Percentiles rank a stretch among this genome's conserved stretches.
Evolutionary conservation across 768 basidiomycete species (phyloP).

Genomic region (Tylopilus vinaceipallidus): DNA sequence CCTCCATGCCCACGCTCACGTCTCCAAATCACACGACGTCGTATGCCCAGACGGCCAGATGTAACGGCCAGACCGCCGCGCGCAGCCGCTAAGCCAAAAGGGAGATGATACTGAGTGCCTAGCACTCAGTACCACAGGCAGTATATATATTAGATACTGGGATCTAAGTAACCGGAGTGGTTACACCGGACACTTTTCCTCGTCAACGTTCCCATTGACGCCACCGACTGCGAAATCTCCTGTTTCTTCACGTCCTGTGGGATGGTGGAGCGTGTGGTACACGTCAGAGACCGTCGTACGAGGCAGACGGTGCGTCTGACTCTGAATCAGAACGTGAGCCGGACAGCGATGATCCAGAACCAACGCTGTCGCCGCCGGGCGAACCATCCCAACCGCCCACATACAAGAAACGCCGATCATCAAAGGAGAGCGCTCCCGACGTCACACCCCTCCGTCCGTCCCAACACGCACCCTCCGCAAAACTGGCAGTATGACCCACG

Average conservation of each 20-base stretch:
- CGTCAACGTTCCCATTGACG: slow-evolving; percentile 86
- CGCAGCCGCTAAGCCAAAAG: too few relatives aligned
- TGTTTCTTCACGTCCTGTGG: slow-evolving; percentile 77
- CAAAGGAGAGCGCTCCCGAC: slow-evolving; percentile 40
- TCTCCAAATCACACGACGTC: slow-evolving; percentile 40
- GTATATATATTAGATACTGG: too few relatives aligned
- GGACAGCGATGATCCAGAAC: background rate
- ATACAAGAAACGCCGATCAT: slow-evolving; percentile 32
- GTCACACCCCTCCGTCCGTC: slow-evolving; percentile 53
- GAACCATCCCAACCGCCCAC: slow-evolving; percentile 17
- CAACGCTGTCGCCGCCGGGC: background rate
- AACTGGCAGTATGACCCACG: slow-evolving; percentile 68
- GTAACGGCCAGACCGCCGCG: too few relatives aligned
- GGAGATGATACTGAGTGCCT: too few relatives aligned
- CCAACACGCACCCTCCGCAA: slow-evolving; percentile 55
- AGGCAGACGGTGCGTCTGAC: too few relatives aligned
- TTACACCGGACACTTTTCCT: slow-evolving; percentile 88
- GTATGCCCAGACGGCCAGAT: slow-evolving; percentile 46
- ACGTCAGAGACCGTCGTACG: slow-evolving; percentile 45
- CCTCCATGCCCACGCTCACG: slow-evolving; percentile 74
- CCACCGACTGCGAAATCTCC: slow-evolving; percentile 76
- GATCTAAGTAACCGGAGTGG: too few relatives aligned
- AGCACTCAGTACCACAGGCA: too few relatives aligned
- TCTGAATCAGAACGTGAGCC: too few relatives aligned
- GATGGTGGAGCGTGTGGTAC: slow-evolving; percentile 70